phyloP scores from a whole-genome alignment of 139 green algal genomes.

The Chara braunii region DNA sequence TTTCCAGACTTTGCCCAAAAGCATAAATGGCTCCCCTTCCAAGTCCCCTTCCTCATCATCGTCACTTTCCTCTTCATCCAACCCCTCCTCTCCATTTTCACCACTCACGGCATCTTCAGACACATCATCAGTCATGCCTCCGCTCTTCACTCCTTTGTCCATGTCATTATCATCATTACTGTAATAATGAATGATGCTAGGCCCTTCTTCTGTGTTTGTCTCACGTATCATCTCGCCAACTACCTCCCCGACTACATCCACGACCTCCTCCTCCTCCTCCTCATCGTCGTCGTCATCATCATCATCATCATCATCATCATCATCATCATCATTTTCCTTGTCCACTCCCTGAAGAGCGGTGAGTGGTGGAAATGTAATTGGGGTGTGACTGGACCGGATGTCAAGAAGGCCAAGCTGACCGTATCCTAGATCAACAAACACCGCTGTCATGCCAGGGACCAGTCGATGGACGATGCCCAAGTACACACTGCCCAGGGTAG shows the following conservation, averaged over 20 bases:
- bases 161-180: too few species aligned
- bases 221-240: too few species aligned
- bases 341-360: background rate
- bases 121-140: too few species aligned
- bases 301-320: background rate
- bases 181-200: too few species aligned
- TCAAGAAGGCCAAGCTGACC: conserved; percentile 15
- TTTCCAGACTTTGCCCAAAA: conserved; percentile 10
- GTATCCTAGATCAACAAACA: conserved; percentile 32
- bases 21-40: background rate
- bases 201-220: too few species aligned
- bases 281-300: background rate
- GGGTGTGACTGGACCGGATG: conserved; percentile 1
- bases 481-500: conserved; percentile 22
- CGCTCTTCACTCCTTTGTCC: too few species aligned
- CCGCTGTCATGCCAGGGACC: conserved; percentile 21
- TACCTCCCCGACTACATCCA: background rate
- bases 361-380: conserved; percentile 6
- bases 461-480: conserved; percentile 13
- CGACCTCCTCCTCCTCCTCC: background rate
- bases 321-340: background rate
- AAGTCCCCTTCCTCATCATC: conserved; percentile 20
- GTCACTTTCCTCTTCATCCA: background rate
- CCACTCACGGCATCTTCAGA: too few species aligned
- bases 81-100: background rate